Evolutionary conservation across 2,329 filamentous ascomycete genomes (phyloP).

Genomic region (Penicillium sp.): DNA sequence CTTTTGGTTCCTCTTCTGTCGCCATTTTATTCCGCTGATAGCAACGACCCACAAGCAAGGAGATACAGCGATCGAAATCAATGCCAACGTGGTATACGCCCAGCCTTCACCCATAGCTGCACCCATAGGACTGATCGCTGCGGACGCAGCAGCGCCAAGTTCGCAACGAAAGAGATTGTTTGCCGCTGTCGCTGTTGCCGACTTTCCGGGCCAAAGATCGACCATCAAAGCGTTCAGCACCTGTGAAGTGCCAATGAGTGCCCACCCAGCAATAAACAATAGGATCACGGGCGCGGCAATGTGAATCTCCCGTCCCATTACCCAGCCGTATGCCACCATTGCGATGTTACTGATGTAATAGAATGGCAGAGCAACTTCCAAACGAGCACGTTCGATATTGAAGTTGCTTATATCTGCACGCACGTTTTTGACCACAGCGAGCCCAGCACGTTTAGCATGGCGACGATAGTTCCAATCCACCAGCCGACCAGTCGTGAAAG

Average conservation of each 20-base stretch:
- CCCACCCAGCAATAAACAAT: conserved; percentile 37
- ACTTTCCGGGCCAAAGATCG: conserved; percentile 40
- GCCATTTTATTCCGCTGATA: conserved; percentile 31
- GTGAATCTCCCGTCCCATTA: conserved; percentile 31
- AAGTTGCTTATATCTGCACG: conserved; percentile 40
- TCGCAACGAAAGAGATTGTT: conserved; percentile 45
- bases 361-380: conserved; percentile 37
- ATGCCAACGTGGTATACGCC: conserved; percentile 44
- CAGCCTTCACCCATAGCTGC: conserved; percentile 43
- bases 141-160: conserved; percentile 42
- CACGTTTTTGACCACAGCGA: conserved; percentile 59
- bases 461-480: conserved; percentile 75
- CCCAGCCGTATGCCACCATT: conserved; percentile 41
- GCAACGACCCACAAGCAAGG: conserved; percentile 31
- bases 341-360: conserved; percentile 28
- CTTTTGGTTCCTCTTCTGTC: conserved; percentile 20
- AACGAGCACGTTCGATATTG: conserved; percentile 49
- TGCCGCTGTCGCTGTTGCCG: conserved; percentile 44
- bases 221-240: conserved; percentile 48
- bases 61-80: conserved; percentile 26
- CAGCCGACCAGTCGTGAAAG: conserved; percentile 52
- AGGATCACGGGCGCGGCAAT: conserved; percentile 37
- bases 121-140: conserved; percentile 42
- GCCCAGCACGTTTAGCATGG: conserved; percentile 62
- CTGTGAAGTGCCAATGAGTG: conserved; percentile 40